Percentiles rank a stretch among this genome's conserved stretches.
These are phyloP conservation scores for Hypocrella siamensis DNA, from an alignment of 2,329 filamentous ascomycete species.

Conservation along the genomic window DNA sequence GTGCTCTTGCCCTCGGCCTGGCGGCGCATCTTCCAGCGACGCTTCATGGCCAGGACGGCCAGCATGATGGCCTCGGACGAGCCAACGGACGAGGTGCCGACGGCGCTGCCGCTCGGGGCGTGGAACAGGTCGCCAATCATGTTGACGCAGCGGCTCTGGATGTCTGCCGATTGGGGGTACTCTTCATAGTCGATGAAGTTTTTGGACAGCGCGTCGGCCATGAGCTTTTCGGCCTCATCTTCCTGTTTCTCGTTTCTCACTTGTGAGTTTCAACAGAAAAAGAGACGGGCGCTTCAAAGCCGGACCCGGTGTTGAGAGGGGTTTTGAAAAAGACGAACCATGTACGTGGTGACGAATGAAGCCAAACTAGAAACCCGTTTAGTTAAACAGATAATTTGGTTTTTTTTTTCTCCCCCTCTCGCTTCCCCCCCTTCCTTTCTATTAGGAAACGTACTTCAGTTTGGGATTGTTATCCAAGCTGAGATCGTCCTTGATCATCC, in stretches of 20 bases:
- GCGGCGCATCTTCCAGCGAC: constrained; percentile 62
- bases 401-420: neutral
- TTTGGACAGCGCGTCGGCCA: constrained; percentile 81
- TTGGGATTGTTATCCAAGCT: constrained; percentile 85
- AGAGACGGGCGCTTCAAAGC: too few relatives aligned
- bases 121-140: constrained; percentile 88
- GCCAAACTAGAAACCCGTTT: constrained; percentile 44
- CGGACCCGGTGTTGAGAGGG: constrained; percentile 4
- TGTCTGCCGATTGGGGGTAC: constrained; percentile 66
- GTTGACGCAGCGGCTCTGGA: constrained; percentile 82
- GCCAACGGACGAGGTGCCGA: constrained; percentile 80
- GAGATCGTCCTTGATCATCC: constrained; percentile 91
- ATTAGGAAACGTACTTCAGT: constrained; percentile 43
- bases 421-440: neutral
- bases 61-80: constrained; percentile 77
- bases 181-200: constrained; percentile 92
- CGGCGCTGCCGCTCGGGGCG: constrained; percentile 52
- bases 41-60: constrained; percentile 52
- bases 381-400: neutral
- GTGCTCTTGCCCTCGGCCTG: constrained; percentile 67
- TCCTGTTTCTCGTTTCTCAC: constrained; percentile 73
- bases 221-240: constrained; percentile 19
- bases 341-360: constrained; percentile 91
- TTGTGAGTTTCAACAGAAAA: constrained; percentile 39
- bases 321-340: constrained; percentile 34